Conservation (phyloP, 2,329 filamentous ascomycete species). For the Curvularia sp. region DNA sequence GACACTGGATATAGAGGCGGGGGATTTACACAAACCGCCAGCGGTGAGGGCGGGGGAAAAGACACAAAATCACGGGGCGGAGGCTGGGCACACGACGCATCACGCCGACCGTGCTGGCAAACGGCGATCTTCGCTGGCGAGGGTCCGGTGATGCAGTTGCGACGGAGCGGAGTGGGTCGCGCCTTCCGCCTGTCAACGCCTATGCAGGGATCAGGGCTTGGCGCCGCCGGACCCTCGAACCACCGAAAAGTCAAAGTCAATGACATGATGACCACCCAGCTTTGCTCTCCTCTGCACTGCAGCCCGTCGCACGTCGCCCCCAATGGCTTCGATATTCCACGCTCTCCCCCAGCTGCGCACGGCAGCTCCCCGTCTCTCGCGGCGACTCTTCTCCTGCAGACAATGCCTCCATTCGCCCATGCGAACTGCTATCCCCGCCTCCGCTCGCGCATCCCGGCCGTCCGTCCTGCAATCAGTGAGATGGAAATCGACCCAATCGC, state of each 20-base stretch:
- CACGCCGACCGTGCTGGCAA: constrained; percentile 15
- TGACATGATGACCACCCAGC: constrained; percentile 13
- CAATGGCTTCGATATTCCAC: constrained; percentile 49
- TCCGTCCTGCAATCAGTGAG: constrained; percentile 41
- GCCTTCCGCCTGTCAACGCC: constrained; percentile 22
- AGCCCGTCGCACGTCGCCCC: constrained; percentile 12
- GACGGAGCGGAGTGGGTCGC: constrained; percentile 18
- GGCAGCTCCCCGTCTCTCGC: constrained; percentile 48
- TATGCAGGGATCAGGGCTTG: constrained; percentile 21
- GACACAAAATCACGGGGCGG: constrained; percentile 8
- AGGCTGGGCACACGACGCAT: constrained; percentile 21
- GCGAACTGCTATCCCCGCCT: constrained; percentile 28
- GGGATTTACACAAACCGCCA: background rate
- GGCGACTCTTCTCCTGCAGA: constrained; percentile 45
- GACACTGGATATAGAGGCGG: background rate
- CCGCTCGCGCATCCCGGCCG: constrained; percentile 29
- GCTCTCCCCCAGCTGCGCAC: constrained; percentile 48
- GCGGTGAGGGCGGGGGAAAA: constrained; percentile 7
- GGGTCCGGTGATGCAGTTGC: constrained; percentile 26
- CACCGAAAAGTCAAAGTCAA: constrained; percentile 20
- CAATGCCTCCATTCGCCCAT: constrained; percentile 42
- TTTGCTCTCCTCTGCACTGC: background rate
- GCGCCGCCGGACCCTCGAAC: constrained; percentile 17
- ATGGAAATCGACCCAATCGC: constrained; percentile 46
- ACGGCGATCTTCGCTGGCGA: constrained; percentile 20